Base-by-base conservation (phyloP, 805 yeast species). In the Candida glaebosa region DNA sequence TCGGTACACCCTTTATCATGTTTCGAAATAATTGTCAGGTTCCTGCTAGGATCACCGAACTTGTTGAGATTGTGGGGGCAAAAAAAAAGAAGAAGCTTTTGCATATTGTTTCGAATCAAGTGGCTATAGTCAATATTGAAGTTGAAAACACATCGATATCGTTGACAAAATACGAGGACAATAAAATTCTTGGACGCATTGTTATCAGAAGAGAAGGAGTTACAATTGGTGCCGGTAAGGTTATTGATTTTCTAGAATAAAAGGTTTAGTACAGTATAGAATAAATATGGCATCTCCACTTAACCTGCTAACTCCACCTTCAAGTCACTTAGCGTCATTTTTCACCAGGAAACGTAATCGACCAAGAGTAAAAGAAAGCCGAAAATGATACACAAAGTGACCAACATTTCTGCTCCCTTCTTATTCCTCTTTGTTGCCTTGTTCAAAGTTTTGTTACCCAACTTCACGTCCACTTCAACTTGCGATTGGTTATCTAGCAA, bases 1-100 rank as follows among this genome's bases (percentile, higher is more conserved):
- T 83, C 10, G 96, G 97, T 5, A 74, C 95, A 0, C 83, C 90
- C 31, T 73, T 88, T 48, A 76, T 87, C 31, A 59, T 87, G 39
- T 88, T 89, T 62, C 74, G 90, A 45, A 89, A 90, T 47, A 81
- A 87, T 43, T 73, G 79, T 18, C 79, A 82, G 33, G 77, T 79
- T 32, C 87, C 93, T 1, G 88, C 88, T 3, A 75, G 81, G 47
- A 65, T 89, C 16, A 54, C 70, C 33, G 74, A 74, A 45, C 71
- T 81, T 50, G 39, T 65, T 12, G 55, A 47, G 24, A 49, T 60
- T 12, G 52, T 50, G 4, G 58, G 60, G 16, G 44, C 50, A 4
- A 53, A 50, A 37, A 40, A 47, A 25, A 71, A 65, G 48, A 79
- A 81, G 43, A 71, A 78, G 41, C 57, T 63, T 45, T 67, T 62